Evolutionary conservation across 164 flowering plant species (phyloP).

Genomic region (Magnolia sinica): DNA sequence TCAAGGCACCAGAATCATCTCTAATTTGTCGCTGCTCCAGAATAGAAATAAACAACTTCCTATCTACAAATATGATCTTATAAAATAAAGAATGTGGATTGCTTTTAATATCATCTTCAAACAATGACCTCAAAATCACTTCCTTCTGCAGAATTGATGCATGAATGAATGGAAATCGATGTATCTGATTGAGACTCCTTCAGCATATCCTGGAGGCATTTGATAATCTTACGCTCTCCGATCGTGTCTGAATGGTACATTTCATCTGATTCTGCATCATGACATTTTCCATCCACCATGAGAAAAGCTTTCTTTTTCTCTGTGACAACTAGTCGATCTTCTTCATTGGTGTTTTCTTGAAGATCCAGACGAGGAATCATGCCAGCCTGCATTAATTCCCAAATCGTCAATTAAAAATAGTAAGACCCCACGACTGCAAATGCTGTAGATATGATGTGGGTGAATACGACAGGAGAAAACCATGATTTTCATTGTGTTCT

Average conservation of each 20-base stretch:
- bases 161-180: conserved; percentile 29
- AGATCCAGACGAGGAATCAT: conserved; percentile 40
- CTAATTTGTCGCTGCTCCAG: too few species aligned
- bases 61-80: too few species aligned
- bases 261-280: conserved; percentile 12
- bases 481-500: neutral
- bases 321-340: conserved; percentile 7
- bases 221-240: conserved; percentile 20
- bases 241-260: neutral
- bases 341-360: conserved; percentile 16
- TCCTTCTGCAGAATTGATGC: conserved; percentile 22
- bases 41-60: too few species aligned
- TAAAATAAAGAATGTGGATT: neutral
- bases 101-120: neutral
- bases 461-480: neutral
- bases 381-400: conserved; percentile 33
- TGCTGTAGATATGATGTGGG: neutral
- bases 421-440: neutral
- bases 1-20: too few species aligned
- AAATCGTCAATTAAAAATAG: neutral
- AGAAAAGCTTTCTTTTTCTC: conserved; percentile 1
- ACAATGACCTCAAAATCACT: conserved; percentile 35
- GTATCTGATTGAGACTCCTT: conserved; percentile 44
- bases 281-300: conserved; percentile 14
- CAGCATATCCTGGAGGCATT: conserved; percentile 48